These are phyloP conservation scores for Ambrosiella beaveri DNA, from an alignment of 2,329 filamentous ascomycete species.

Conservation along the genomic window DNA sequence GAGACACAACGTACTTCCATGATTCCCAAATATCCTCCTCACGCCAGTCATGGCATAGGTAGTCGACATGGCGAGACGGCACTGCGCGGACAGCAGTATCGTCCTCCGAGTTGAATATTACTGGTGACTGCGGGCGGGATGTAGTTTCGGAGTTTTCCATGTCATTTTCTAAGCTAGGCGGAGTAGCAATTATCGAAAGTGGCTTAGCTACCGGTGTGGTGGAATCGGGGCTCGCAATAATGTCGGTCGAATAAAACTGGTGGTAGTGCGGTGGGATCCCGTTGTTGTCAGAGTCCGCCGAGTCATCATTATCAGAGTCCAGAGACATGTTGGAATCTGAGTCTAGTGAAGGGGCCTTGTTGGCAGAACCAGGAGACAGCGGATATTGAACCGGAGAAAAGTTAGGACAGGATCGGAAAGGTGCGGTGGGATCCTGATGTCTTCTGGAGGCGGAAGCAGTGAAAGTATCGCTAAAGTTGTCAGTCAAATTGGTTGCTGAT, in stretches of 20 bases:
- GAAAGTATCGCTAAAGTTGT: slow-evolving; percentile 8
- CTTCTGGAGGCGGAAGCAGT: not conserved
- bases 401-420: not conserved
- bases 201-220: slow-evolving; percentile 24
- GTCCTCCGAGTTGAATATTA: slow-evolving; percentile 40
- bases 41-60: slow-evolving; percentile 80
- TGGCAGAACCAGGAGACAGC: not conserved
- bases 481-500: slow-evolving; percentile 5
- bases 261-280: slow-evolving; percentile 29
- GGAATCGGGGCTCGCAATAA: slow-evolving; percentile 32
- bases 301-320: slow-evolving; percentile 37
- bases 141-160: slow-evolving; percentile 32
- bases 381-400: not conserved
- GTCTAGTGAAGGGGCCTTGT: slow-evolving; percentile 16
- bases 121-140: slow-evolving; percentile 40
- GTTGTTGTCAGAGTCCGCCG: slow-evolving; percentile 24
- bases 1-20: slow-evolving; percentile 81
- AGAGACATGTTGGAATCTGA: slow-evolving; percentile 40
- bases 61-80: slow-evolving; percentile 83
- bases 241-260: slow-evolving; percentile 29
- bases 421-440: not conserved
- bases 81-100: slow-evolving; percentile 58
- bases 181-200: not conserved
- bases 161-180: slow-evolving; percentile 18
- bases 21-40: slow-evolving; percentile 97